phyloP scores from a whole-genome alignment of 257 asterid genomes.

The Solanum sejunctum region DNA sequence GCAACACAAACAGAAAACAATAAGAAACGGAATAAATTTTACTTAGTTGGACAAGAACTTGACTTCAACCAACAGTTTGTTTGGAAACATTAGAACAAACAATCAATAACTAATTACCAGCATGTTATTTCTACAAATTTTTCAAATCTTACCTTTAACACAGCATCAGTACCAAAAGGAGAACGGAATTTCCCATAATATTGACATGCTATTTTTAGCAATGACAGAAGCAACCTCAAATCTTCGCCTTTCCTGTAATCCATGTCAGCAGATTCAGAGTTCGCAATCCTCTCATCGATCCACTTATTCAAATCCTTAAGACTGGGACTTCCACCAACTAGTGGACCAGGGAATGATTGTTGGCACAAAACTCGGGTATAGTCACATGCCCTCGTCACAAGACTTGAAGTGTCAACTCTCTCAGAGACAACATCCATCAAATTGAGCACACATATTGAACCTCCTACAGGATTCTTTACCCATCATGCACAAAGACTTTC shows the following conservation, averaged over 20 bases:
- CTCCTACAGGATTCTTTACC: slow-evolving; percentile 52
- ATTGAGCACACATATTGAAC: slow-evolving; percentile 60
- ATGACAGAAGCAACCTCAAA: slow-evolving; percentile 58
- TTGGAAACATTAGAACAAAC: neutral
- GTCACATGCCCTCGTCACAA: slow-evolving; percentile 31
- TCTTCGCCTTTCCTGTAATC: slow-evolving; percentile 53
- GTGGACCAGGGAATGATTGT: slow-evolving; percentile 81
- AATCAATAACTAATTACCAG: neutral
- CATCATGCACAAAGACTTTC: slow-evolving; percentile 7
- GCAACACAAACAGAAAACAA: neutral
- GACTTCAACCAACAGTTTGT: neutral
- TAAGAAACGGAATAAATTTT: neutral
- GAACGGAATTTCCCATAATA: slow-evolving; percentile 86
- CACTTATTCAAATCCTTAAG: slow-evolving; percentile 77
- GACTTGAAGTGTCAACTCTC: slow-evolving; percentile 27
- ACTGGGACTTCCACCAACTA: slow-evolving; percentile 69
- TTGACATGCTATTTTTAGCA: slow-evolving; percentile 77
- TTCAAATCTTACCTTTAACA: slow-evolving; percentile 33
- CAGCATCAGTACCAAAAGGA: slow-evolving; percentile 70
- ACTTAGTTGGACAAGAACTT: neutral
- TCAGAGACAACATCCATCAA: slow-evolving; percentile 52
- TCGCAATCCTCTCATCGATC: slow-evolving; percentile 75
- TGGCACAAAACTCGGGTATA: slow-evolving; percentile 60
- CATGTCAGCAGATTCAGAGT: slow-evolving; percentile 25
- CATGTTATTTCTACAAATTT: neutral